A percentile compares a stretch with the other conserved stretches of the same genome.
These are phyloP conservation scores for Aspergillus sp. DNA, from an alignment of 2,329 filamentous ascomycete genomes.

Conservation along the genomic window DNA sequence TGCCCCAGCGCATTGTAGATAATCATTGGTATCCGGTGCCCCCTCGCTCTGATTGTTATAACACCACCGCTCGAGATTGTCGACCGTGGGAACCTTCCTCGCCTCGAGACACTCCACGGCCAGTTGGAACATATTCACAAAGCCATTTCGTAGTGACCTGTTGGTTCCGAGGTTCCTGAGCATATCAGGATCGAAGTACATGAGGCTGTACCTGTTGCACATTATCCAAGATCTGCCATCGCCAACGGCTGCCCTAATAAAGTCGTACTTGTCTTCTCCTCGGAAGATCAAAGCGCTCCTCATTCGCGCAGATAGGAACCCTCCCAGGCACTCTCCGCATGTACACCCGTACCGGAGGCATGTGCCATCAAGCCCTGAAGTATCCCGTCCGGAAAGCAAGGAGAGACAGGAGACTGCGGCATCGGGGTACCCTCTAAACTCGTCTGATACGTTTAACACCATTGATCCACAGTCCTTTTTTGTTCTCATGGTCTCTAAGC, in stretches of 20 bases:
- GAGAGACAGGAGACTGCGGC: constrained; percentile 29
- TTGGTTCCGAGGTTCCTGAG: constrained; percentile 32
- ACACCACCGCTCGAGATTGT: constrained; percentile 24
- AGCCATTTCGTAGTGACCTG: constrained; percentile 36
- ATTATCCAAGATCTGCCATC: constrained; percentile 19
- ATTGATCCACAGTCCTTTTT: constrained; percentile 9
- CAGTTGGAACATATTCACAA: constrained; percentile 33
- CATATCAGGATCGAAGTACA: constrained; percentile 23
- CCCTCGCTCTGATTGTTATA: constrained; percentile 24
- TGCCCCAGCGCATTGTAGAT: constrained; percentile 27
- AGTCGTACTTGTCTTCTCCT: constrained; percentile 26
- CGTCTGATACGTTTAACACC: constrained; percentile 28
- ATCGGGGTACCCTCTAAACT: constrained; percentile 31
- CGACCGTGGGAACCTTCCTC: constrained; percentile 22
- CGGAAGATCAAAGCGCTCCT: constrained; percentile 27
- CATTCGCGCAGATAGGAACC: constrained; percentile 42
- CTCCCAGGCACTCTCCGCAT: constrained; percentile 37
- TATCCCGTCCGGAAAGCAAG: constrained; percentile 8
- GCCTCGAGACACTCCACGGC: constrained; percentile 22
- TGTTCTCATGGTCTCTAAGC: constrained; percentile 31
- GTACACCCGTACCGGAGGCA: constrained; percentile 39
- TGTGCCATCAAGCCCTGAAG: constrained; percentile 14
- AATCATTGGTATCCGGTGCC: constrained; percentile 30
- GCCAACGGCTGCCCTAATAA: constrained; percentile 17
- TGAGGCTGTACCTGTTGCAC: constrained; percentile 16